A percentile compares a stretch with the other conserved stretches of the same genome.
These are phyloP conservation scores for Tripterygium wilfordii DNA, from an alignment of 177 flowering plant species.

Conservation along the genomic window DNA sequence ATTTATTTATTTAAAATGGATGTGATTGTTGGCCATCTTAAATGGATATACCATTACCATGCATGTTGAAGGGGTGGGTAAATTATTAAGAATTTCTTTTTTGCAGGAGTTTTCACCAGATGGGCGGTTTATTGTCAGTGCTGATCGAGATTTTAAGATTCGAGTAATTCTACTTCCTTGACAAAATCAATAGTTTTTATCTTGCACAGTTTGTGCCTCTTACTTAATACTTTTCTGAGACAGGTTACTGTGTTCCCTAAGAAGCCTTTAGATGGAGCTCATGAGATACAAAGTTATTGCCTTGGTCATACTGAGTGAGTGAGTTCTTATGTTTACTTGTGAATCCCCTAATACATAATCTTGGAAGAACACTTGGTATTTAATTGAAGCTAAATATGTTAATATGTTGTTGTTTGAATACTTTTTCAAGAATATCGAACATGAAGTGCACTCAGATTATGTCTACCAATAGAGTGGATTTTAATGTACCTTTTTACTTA, in stretches of 20 bases:
- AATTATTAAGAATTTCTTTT: conserved; percentile 2
- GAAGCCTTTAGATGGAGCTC: conserved; percentile 72
- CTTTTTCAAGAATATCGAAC: no score
- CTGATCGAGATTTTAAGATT: conserved; percentile 95
- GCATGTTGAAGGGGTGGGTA: not conserved
- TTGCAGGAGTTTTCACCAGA: conserved; percentile 91
- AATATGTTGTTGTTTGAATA: no score
- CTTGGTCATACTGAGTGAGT: conserved; percentile 94
- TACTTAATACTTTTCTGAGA: conserved; percentile 6
- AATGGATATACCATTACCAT: not conserved
- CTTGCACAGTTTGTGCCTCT: no score
- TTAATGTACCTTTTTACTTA: no score
- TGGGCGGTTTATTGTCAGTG: conserved; percentile 71
- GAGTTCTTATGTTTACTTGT: conserved; percentile 2
- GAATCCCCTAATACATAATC: no score
- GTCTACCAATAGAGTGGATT: no score
- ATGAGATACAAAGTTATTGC: conserved; percentile 93
- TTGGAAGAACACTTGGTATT: no score
- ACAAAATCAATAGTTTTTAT: no score
- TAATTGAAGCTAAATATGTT: no score
- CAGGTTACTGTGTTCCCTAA: conserved; percentile 83
- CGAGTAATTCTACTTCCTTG: conserved; percentile 48
- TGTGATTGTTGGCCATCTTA: not conserved
- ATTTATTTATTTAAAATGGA: no score
- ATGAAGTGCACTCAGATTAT: no score